A percentile compares a stretch with the other conserved stretches of the same genome.
phyloP scores from a whole-genome alignment of 495 filamentous ascomycete species.

The Thermothielavioides terrestris region DNA sequence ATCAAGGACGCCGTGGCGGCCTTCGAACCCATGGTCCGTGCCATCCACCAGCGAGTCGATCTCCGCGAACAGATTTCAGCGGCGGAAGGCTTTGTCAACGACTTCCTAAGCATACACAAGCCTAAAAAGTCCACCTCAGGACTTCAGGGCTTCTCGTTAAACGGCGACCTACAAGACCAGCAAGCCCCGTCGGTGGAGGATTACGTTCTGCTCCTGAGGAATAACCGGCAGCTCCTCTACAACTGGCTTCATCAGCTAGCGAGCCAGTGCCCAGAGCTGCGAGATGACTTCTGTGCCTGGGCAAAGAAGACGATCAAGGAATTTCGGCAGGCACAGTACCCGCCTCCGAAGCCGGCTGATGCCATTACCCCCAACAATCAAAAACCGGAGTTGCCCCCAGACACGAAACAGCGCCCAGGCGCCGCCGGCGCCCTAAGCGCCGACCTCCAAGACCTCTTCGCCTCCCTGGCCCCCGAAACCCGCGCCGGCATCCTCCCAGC shows the following conservation, averaged over 20 bases:
- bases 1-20: constrained; percentile 47
- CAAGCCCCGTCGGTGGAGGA: constrained; percentile 52
- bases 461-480: constrained; percentile 31
- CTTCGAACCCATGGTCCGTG: constrained; percentile 59
- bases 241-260: constrained; percentile 54
- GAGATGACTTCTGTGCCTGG: constrained; percentile 37
- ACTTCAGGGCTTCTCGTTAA: constrained; percentile 4
- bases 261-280: constrained; percentile 51
- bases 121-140: constrained; percentile 16
- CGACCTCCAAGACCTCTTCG: constrained; percentile 39
- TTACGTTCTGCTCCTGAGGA: constrained; percentile 47
- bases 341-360: not conserved
- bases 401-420: not conserved
- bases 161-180: constrained; percentile 7
- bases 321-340: constrained; percentile 14
- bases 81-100: constrained; percentile 48
- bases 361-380: not conserved
- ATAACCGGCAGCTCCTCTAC: constrained; percentile 47
- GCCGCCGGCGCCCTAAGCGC: constrained; percentile 38
- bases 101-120: constrained; percentile 47
- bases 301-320: constrained; percentile 26
- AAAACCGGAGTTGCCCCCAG: not conserved
- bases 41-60: constrained; percentile 54
- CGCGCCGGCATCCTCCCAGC: constrained; percentile 27
- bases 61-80: constrained; percentile 50